Evolutionary conservation across 2,329 filamentous ascomycete species (phyloP).

Genomic region (Coniochaeta sp.): DNA sequence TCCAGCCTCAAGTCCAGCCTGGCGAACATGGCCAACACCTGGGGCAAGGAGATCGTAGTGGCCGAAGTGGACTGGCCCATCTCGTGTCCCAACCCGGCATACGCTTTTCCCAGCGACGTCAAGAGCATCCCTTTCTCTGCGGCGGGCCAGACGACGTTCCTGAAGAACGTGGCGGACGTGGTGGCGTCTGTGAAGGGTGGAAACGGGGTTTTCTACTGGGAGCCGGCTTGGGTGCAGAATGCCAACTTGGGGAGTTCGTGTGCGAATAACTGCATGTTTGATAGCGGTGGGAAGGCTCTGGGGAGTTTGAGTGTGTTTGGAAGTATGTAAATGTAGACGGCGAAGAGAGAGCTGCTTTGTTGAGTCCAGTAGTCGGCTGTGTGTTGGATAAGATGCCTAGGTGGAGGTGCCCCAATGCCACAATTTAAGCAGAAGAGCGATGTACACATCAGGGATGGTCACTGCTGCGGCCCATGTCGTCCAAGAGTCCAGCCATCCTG

Average conservation of each 20-base stretch:
- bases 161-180: slow-evolving; percentile 51
- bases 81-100: slow-evolving; percentile 50
- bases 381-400: too few species aligned
- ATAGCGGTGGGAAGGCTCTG: slow-evolving; percentile 44
- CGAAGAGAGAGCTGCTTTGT: too few species aligned
- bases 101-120: slow-evolving; percentile 54
- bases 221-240: slow-evolving; percentile 65
- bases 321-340: slow-evolving; percentile 13
- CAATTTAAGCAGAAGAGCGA: too few species aligned
- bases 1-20: slow-evolving; percentile 47
- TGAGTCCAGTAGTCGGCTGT: too few species aligned
- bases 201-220: slow-evolving; percentile 64
- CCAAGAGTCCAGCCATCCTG: too few species aligned
- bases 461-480: too few species aligned
- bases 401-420: too few species aligned
- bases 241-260: slow-evolving; percentile 58
- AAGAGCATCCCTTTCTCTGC: slow-evolving; percentile 53
- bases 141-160: slow-evolving; percentile 55
- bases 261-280: slow-evolving; percentile 56
- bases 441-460: too few species aligned
- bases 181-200: slow-evolving; percentile 47
- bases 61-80: slow-evolving; percentile 67
- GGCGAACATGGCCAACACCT: slow-evolving; percentile 51
- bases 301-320: slow-evolving; percentile 49
- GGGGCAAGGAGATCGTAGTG: slow-evolving; percentile 60